Base-by-base conservation (phyloP, 352 stramenopile species). In the Thraustotheca clavata region DNA sequence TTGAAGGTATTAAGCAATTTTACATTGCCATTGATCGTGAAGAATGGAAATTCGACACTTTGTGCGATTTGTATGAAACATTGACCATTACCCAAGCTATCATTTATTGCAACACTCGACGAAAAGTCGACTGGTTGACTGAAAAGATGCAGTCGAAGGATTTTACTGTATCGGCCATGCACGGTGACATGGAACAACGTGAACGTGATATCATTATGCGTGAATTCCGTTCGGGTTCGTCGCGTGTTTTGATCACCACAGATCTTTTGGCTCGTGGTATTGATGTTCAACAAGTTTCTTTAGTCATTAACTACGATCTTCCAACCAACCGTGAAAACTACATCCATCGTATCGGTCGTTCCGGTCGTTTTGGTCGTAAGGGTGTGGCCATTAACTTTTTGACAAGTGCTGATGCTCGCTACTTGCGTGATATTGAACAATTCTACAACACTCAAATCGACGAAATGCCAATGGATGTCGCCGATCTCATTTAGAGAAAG, bases 1-100 rank as follows among this genome's bases (percentile, higher is more conserved):
- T 99, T 54, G 97, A 99, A 87, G 97, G 96, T 96, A 99, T 99
- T 77, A 99, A 99, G 91, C 97, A 99, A 80, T 99, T 99, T 75
- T 99, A 99, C 81, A 97, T 99, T 68, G 93, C 91, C 36, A 96
- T 99, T 36, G 97, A 99, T 40, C 83, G 86, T 59, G 97, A 99
- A 76, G 96, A 99, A 75, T 99, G 96, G 96, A 99, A 99, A 80
- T 96, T 99, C 65, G 96, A 99, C 69, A 99, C 96, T 55, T 86
- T 99, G 31, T 99, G 96, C 78, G 97, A 99, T 89, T 73, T 99
- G 65, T 99, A 99, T 86, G 96, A 99, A 74, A 99, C 96, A 59
- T 80, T 99, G 46, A 99, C 96, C 57, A 99, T 99, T 75, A 99
- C 97, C 62, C 96, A 99, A 76, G 96, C 96, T 55, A 98, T 99